Evolutionary conservation across 2,329 filamentous ascomycete genomes (phyloP), one percentile per base, ranked within the genome.

Genomic region (Hymenoscyphus salicellus): DNA sequence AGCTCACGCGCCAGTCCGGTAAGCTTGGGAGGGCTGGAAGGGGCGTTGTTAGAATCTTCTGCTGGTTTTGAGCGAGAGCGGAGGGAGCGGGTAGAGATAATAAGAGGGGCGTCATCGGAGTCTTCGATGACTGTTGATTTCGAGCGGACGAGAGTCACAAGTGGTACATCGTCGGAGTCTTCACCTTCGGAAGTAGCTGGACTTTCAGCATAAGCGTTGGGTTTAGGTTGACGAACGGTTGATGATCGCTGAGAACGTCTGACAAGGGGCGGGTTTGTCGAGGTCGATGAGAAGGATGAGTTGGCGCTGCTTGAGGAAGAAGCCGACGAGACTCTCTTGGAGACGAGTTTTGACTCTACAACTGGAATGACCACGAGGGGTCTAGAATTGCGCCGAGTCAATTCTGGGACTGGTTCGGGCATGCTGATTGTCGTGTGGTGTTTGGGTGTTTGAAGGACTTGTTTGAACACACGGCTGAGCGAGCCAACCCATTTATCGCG

Each of bases 401-500:
- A 52, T 4, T 52, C 20, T 10, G 46, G 46, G 20, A 23, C 11
- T 10, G 17, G 28, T 52, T 11, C 36, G 8, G 23, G 36, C 23
- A 46, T 52, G 3, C 30, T 26, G 2, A 66, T 17, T 33, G 60
- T 49, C 5, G 55, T 17, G 33, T 66, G 55, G 33, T 33, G 33
- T 56, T 61, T 63, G 3, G 73, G 75, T 38, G 81, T 74, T 23
- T 77, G 68, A 17, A 75, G 77, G 1, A 76, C 78, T 17, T 86
- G 81, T 58, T 87, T 81, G 71, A 92, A 93, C 2, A 92, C 83
- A 14, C 80, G 82, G 63, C 87, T 84, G 60, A 97, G 79, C 67
- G 83, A 87, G n/a, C 84, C 81, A 59, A 87, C 87, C 91, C 93
- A 96, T 68, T 86, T 85, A 69, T 89, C 86, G 46, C 93, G 86